A percentile compares a stretch with the other conserved stretches of the same genome.
Conservation (phyloP, 2,329 filamentous ascomycete genomes). For the Colletotrichum zoysiae region DNA sequence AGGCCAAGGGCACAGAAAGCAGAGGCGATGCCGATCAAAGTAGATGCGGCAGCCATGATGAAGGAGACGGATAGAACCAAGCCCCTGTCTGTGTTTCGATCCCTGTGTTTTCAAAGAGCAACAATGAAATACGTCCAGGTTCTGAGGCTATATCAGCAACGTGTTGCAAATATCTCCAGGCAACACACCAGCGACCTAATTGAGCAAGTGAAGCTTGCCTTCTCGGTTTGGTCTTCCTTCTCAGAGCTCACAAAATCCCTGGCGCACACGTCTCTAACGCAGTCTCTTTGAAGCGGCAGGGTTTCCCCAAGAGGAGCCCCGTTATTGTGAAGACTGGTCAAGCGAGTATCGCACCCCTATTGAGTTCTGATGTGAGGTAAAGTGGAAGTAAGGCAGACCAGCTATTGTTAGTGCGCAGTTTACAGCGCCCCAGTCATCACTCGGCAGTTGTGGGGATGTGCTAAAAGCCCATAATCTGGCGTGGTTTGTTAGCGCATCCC, state of each 20-base stretch:
- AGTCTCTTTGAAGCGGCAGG: not conserved
- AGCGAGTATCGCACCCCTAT: not conserved
- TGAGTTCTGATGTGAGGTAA: not conserved
- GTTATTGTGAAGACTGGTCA: not conserved
- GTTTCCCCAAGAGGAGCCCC: not conserved
- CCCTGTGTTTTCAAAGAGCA: not conserved
- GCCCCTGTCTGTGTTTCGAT: too few relatives aligned
- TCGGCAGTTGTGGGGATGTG: conserved; percentile 17
- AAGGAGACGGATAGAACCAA: not conserved
- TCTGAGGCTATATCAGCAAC: conserved; percentile 4
- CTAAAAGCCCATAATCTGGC: not conserved
- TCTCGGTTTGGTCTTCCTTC: not conserved
- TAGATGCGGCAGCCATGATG: conserved; percentile 26
- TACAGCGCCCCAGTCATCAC: not conserved
- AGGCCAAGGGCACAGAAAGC: conserved; percentile 30
- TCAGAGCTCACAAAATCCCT: too few relatives aligned
- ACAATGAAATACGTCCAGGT: too few relatives aligned
- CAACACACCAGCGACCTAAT: not conserved
- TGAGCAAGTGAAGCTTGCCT: too few relatives aligned
- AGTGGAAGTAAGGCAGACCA: not conserved
- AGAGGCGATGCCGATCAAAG: conserved; percentile 27
- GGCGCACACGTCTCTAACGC: too few relatives aligned
- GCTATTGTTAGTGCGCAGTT: conserved; percentile 16
- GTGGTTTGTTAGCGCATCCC: conserved; percentile 12
- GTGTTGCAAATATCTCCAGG: conserved; percentile 5